Evolutionary conservation across 129 eudicot species (phyloP), one percentile per base, ranked within the genome.

Genomic region (Lactuca sativa): DNA sequence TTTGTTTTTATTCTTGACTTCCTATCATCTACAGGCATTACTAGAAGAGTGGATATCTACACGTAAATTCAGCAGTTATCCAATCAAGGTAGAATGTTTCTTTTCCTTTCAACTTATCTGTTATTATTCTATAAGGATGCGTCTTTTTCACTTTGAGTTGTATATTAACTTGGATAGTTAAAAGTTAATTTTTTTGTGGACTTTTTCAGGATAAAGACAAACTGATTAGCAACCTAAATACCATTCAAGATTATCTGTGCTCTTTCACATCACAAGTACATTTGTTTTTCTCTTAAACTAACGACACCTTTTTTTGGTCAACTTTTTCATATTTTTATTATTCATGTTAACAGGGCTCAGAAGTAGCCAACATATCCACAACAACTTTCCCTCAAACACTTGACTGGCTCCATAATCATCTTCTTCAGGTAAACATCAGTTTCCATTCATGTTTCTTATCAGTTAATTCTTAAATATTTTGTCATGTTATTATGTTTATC

Each of bases 321-420:
- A 44, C 10, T 44, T 44, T 44, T 3, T 44, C 3, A 44, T 44
- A 44, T 9, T 44, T 40, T 40, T 40, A 38, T 5, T 5, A 40
- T 47, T 47, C 3, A 47, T 47, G 52, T 47, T 10, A 47, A 47
- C 15, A 47, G 99, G 99, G 99, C 33, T 75, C 85, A n/a, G 80
- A 84, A 36, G 95, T 95, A 70, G 97, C 85, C 59, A 85, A 87
- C 77, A 85, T 95, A 78, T 90, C 99, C 37, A 92, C 99, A 38
- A 95, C 99, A 41, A 82, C 97, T 55, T 95, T 95, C 77, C 99
- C 99, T 2, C 97, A 95, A 81, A 87, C 97, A 32, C 83, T 95
- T 70, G 99, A 95, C 86, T 83, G 95, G 99, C 87, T 95, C 56
- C 99, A 95, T 64, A 82, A 84, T 81, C 84, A 95, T 80, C 99